Conservation (phyloP, 345 rosid species). For the Hibiscus tridactylites region DNA sequence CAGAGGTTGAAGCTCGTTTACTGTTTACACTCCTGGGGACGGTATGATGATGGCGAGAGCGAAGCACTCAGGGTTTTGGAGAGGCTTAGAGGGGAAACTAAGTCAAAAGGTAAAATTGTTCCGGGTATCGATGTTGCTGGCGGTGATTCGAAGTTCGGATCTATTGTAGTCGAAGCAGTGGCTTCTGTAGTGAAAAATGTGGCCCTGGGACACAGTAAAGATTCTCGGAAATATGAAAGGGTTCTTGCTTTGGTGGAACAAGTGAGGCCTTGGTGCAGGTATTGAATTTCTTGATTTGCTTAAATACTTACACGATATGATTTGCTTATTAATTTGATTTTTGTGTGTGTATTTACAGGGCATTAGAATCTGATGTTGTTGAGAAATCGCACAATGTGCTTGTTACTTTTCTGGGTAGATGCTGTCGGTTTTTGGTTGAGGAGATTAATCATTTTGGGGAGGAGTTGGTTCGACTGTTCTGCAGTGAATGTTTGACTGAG, state of each 20-base stretch:
- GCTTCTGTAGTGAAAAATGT: constrained; percentile 39
- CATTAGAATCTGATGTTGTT: constrained; percentile 44
- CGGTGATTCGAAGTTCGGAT: constrained; percentile 40
- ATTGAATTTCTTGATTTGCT: constrained; percentile 6
- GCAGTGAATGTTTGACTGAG: constrained; percentile 33
- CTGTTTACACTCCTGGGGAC: constrained; percentile 49
- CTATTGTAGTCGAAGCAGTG: constrained; percentile 50
- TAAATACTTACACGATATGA: background rate
- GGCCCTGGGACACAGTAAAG: constrained; percentile 37
- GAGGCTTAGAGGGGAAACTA: constrained; percentile 26
- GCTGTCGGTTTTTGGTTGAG: constrained; percentile 42
- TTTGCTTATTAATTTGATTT: constrained; percentile 5
- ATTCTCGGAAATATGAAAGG: constrained; percentile 27
- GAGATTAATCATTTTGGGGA: constrained; percentile 38
- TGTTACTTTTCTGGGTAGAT: constrained; percentile 40
- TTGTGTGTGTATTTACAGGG: constrained; percentile 24
- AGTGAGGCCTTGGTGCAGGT: constrained; percentile 70
- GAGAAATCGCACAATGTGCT: constrained; percentile 55
- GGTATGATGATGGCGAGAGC: constrained; percentile 28
- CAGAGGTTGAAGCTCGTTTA: constrained; percentile 47
- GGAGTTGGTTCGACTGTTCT: constrained; percentile 38
- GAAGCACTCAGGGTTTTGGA: constrained; percentile 50
- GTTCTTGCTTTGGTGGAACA: constrained; percentile 46
- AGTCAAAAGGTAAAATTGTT: constrained; percentile 16
- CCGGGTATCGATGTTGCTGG: constrained; percentile 21